These are phyloP conservation scores for Boletus rubescentipes DNA, from an alignment of 768 basidiomycete species.

Conservation along the genomic window DNA sequence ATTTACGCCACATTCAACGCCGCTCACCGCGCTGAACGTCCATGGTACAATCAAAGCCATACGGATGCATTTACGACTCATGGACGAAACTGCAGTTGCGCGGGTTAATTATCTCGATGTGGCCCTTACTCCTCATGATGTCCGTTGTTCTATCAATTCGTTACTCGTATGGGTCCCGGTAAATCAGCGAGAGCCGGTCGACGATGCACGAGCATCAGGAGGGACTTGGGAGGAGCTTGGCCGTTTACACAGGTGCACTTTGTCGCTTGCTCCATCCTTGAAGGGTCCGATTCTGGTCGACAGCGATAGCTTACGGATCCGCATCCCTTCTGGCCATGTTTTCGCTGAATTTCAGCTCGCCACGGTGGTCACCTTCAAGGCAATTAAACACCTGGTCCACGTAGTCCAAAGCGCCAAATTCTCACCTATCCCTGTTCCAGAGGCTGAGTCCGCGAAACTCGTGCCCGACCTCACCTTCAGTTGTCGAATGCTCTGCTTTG, in stretches of 20 bases:
- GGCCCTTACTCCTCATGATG: conserved; percentile 13
- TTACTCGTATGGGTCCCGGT: conserved; percentile 60
- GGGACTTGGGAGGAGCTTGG: conserved; percentile 76
- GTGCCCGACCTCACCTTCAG: conserved; percentile 62
- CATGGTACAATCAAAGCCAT: conserved; percentile 41
- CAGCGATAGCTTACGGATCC: conserved; percentile 67
- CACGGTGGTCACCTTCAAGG: conserved; percentile 65
- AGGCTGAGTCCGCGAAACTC: conserved; percentile 67
- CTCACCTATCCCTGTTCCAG: conserved; percentile 56
- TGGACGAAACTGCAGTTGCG: conserved; percentile 46
- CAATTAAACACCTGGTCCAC: conserved; percentile 62
- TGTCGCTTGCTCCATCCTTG: conserved; percentile 33
- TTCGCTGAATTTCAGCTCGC: conserved; percentile 77
- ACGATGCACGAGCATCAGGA: conserved; percentile 25
- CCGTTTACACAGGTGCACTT: conserved; percentile 53
- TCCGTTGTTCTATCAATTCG: conserved; percentile 40
- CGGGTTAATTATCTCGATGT: conserved; percentile 32
- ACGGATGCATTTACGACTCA: conserved; percentile 49
- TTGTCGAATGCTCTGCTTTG: conserved; percentile 64
- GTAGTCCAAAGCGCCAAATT: conserved; percentile 56
- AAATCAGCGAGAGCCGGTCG: conserved; percentile 32
- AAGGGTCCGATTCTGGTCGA: conserved; percentile 47
- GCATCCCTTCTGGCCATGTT: conserved; percentile 77
- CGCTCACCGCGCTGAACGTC: conserved; percentile 23
- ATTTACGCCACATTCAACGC: conserved; percentile 18